These are phyloP conservation scores for Fusarium anthophilum DNA, from an alignment of 2,329 filamentous ascomycete genomes.

Conservation along the genomic window DNA sequence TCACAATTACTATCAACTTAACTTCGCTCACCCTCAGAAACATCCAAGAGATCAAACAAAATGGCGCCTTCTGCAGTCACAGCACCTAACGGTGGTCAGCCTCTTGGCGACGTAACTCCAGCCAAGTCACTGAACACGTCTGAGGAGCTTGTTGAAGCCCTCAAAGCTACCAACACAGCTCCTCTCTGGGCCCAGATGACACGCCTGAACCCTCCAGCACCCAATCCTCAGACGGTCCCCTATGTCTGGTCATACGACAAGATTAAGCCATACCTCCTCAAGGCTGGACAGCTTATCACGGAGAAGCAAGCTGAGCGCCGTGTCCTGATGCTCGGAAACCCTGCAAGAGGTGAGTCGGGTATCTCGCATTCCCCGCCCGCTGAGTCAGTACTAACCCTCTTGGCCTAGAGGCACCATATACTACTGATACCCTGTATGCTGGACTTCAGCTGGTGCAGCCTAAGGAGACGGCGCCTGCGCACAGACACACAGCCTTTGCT, in stretches of 20 bases:
- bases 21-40: not conserved
- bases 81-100: accelerated
- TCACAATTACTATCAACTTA: not conserved
- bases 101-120: no score
- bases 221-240: constrained; percentile 54
- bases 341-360: constrained; percentile 51
- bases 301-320: constrained; percentile 53
- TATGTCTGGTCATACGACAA: constrained; percentile 50
- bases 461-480: constrained; percentile 63
- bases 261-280: constrained; percentile 46
- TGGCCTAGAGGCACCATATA: constrained; percentile 58
- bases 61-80: not conserved
- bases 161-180: constrained; percentile 8
- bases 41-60: no score
- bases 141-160: not conserved
- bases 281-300: constrained; percentile 47
- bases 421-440: constrained; percentile 66
- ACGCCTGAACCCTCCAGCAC: constrained; percentile 55
- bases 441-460: constrained; percentile 66
- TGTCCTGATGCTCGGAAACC: constrained; percentile 54
- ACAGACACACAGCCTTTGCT: constrained; percentile 65
- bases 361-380: no score
- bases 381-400: not conserved
- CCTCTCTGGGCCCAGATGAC: constrained; percentile 61
- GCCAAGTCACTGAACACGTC: not conserved